phyloP scores from a whole-genome alignment of 192 early-diverging fungal species.

The Backusella circina region DNA sequence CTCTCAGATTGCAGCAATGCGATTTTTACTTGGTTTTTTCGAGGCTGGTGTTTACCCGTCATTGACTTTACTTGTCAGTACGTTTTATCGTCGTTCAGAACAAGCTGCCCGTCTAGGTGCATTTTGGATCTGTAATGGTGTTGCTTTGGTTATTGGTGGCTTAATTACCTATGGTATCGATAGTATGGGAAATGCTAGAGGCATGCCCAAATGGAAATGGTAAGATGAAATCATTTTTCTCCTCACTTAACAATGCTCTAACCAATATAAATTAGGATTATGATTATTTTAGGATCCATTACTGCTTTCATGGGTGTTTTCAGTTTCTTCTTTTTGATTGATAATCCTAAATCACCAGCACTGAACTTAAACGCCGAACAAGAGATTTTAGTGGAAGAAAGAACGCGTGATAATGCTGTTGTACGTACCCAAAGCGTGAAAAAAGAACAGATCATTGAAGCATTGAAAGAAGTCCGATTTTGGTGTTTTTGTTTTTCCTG shows the following conservation, averaged over 20 bases:
- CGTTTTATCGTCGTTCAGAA: slow-evolving; percentile 22
- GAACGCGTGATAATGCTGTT: slow-evolving; percentile 23
- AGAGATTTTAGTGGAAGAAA: slow-evolving; percentile 7
- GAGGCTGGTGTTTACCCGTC: slow-evolving; percentile 24
- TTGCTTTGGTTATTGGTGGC: slow-evolving; percentile 24
- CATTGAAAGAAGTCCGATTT: slow-evolving; percentile 18
- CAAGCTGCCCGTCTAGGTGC: slow-evolving; percentile 11
- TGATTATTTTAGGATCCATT: slow-evolving; percentile 28
- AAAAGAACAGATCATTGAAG: slow-evolving; percentile 18
- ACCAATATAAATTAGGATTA: not conserved
- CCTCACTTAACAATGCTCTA: not conserved
- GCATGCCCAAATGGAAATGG: slow-evolving; percentile 23
- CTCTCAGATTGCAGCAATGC: slow-evolving; percentile 8
- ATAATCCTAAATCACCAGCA: slow-evolving; percentile 11
- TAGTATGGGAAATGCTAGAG: slow-evolving; percentile 8
- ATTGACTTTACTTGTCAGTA: slow-evolving; percentile 14
- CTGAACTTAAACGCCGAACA: not conserved
- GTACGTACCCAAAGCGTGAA: slow-evolving; percentile 13
- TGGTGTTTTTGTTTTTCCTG: slow-evolving; percentile 7
- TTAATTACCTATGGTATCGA: slow-evolving; percentile 24
- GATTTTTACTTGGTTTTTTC: slow-evolving; percentile 28
- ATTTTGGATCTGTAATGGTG: slow-evolving; percentile 17
- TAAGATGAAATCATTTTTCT: not conserved
- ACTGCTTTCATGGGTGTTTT: slow-evolving; percentile 17
- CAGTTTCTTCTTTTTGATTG: slow-evolving; percentile 23